Base-by-base conservation (phyloP, 2,329 filamentous ascomycete genomes). In the Aspergillus spinulosporus region DNA sequence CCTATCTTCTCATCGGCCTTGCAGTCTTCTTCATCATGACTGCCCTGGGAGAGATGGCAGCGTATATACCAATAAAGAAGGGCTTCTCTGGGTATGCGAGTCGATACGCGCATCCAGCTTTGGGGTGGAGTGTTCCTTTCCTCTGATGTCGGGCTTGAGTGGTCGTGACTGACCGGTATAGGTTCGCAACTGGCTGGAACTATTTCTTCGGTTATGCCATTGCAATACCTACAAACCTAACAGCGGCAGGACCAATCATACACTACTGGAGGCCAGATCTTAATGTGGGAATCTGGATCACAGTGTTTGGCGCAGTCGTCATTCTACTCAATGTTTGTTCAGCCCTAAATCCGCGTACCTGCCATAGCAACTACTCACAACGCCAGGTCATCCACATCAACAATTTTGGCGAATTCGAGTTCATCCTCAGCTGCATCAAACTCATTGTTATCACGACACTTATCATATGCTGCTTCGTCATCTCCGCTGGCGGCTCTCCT, bases 171-270 rank as follows among this genome's bases (percentile, higher is more conserved):
- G 34, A 37, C n/a, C 34, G n/a, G 11, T 9, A 12, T 12, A 58
- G 51, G 5, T 58, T 59, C 26, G 53, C 53, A 5, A 56, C 52
- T 2, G 57, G 57, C 8, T 40, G 29, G 57, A 56, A 56, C 26
- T 59, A 59, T 15, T 58, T 58, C 34, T 46, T 54, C 40, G 52
- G 47, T 28, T 55, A 58, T 26, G 36, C 43, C 5, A 42, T 55
- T 6, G 14, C 37, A 3, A 14, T 39, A 15, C 34, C 56, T 7
- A 58, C 42, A 8, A 55, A 49, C 14, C 48, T 58, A 2, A 58
- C 52, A 15, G 56, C 52, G 3, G n/a, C 57, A 3, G 53, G 57
- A 1, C 9, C 51, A 5, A 44, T 56, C 21, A 43, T 56, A 29
- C 49, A 49, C 11, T 42, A 59, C 26, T 59, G 52, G 56, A 37